phyloP scores from a whole-genome alignment of 805 yeast genomes.

The Candida chilensis region DNA sequence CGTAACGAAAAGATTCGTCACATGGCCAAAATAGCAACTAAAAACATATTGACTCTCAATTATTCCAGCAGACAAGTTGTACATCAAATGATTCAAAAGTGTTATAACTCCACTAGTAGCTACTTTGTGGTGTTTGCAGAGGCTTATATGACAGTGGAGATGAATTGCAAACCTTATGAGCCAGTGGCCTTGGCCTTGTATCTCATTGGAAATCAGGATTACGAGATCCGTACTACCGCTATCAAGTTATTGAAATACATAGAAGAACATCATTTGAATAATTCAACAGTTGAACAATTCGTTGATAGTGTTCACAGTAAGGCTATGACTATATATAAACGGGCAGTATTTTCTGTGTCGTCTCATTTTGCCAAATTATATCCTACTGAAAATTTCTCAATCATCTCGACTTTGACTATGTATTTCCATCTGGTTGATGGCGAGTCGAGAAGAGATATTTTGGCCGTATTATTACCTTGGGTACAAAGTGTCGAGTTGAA shows the following conservation, averaged over 20 bases:
- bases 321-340: constrained; percentile 77
- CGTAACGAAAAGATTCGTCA: constrained; percentile 47
- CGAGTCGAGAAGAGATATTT: constrained; percentile 63
- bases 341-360: constrained; percentile 76
- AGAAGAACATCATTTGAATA: constrained; percentile 39
- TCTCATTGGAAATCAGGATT: constrained; percentile 68
- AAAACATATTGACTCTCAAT: constrained; percentile 57
- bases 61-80: constrained; percentile 41
- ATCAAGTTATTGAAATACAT: constrained; percentile 58
- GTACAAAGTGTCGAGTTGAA: constrained; percentile 72
- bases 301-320: constrained; percentile 65
- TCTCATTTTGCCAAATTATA: constrained; percentile 55
- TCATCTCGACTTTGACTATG: constrained; percentile 68
- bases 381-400: constrained; percentile 48
- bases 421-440: constrained; percentile 50
- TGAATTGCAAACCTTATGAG: constrained; percentile 51
- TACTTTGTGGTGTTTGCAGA: constrained; percentile 69
- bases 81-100: constrained; percentile 57
- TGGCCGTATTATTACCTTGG: constrained; percentile 86
- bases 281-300: constrained; percentile 45
- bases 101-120: constrained; percentile 57
- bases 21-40: constrained; percentile 64
- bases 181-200: constrained; percentile 68
- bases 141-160: constrained; percentile 42
- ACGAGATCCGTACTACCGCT: constrained; percentile 63